A percentile compares a stretch with the other conserved stretches of the same genome.
Conservation (phyloP, 805 yeast species). For the Wickerhamomyces queroliae region DNA sequence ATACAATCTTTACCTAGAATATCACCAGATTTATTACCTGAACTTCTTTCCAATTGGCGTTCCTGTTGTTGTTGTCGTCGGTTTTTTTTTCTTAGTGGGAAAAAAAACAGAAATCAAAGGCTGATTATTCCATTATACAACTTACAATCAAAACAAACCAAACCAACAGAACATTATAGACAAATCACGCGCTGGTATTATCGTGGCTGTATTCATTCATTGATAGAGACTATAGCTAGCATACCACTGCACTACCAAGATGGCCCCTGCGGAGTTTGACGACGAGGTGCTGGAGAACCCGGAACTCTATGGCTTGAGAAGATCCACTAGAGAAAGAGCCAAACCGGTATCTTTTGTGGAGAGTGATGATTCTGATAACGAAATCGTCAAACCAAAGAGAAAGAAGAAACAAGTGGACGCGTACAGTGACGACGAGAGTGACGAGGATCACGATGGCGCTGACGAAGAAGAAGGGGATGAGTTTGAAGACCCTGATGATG, state of each 20-base stretch:
- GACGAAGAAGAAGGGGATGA: slow-evolving; percentile 25
- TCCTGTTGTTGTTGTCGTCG: slow-evolving; percentile 1
- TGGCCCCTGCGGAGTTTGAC: slow-evolving; percentile 28
- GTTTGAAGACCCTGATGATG: slow-evolving; percentile 27
- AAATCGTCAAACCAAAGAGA: slow-evolving; percentile 15
- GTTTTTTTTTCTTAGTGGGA: not conserved
- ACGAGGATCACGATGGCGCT: slow-evolving; percentile 21
- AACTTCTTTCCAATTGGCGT: not conserved
- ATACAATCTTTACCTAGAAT: not conserved
- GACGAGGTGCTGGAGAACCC: slow-evolving; percentile 64
- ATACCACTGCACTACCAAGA: too few relatives aligned
- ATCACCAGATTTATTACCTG: not conserved
- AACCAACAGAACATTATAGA: not conserved
- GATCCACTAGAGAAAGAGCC: slow-evolving; percentile 50
- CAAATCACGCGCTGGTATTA: too few relatives aligned
- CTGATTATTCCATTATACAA: too few relatives aligned
- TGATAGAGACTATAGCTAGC: too few relatives aligned
- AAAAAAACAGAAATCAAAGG: too few relatives aligned
- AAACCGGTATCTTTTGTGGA: slow-evolving; percentile 14
- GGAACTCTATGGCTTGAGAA: slow-evolving; percentile 76
- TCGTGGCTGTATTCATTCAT: too few relatives aligned
- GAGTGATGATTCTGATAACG: slow-evolving; percentile 25
- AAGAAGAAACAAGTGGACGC: slow-evolving; percentile 23
- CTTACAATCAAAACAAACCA: not conserved
- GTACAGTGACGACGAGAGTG: slow-evolving; percentile 9